Conservation (phyloP, 352 stramenopile genomes). For the Globisporangium solare region DNA sequence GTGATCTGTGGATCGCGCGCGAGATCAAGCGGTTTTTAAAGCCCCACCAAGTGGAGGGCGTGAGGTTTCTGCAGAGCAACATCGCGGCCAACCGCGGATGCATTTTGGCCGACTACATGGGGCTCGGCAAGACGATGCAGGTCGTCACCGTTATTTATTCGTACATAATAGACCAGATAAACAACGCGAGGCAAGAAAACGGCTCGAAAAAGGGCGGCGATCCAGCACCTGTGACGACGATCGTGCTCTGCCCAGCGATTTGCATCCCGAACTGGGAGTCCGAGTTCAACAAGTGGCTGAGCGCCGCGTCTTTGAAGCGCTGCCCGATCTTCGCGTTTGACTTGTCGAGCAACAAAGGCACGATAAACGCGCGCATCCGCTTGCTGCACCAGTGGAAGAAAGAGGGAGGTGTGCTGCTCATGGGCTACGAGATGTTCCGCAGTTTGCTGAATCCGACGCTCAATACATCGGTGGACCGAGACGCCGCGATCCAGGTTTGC, state of each 20-base stretch:
- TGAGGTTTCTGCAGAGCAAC: slow-evolving; percentile 65
- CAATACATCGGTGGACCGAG: slow-evolving; percentile 21
- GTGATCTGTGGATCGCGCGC: slow-evolving; percentile 55
- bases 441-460: slow-evolving; percentile 72
- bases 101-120: slow-evolving; percentile 90
- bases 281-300: slow-evolving; percentile 97
- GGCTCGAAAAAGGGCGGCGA: background rate
- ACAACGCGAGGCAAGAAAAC: background rate
- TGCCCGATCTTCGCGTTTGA: slow-evolving; percentile 68
- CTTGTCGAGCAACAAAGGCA: slow-evolving; percentile 50
- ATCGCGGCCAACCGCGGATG: slow-evolving; percentile 54
- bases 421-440: slow-evolving; percentile 90
- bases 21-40: slow-evolving; percentile 78
- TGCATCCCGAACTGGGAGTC: slow-evolving; percentile 97
- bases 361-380: slow-evolving; percentile 37
- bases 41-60: slow-evolving; percentile 69
- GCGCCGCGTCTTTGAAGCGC: slow-evolving; percentile 35
- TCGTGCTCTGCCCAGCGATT: slow-evolving; percentile 95
- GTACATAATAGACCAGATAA: slow-evolving; percentile 56
- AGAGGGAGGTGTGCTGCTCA: slow-evolving; percentile 72
- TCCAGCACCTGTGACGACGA: slow-evolving; percentile 30
- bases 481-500: slow-evolving; percentile 57
- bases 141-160: slow-evolving; percentile 84
- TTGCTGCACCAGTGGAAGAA: slow-evolving; percentile 72
- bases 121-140: slow-evolving; percentile 86